Percentiles rank a stretch among this genome's conserved stretches.
Evolutionary conservation across 2,329 filamentous ascomycete genomes (phyloP).

Genomic region (Neocatenulostroma microsporum): DNA sequence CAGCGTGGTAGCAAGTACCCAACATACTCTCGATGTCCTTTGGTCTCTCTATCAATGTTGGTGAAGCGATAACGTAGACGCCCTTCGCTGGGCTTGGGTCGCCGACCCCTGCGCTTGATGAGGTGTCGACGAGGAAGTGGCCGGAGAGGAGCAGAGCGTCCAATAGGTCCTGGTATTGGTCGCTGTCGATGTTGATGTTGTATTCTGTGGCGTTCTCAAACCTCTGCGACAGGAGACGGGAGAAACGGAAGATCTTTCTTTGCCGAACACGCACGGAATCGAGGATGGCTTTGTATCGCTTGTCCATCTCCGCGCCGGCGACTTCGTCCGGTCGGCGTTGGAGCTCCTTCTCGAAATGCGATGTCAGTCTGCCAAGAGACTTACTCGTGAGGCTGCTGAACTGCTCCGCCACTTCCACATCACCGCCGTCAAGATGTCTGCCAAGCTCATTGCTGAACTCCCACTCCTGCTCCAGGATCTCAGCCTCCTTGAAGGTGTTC

Average conservation of each 20-base stretch:
- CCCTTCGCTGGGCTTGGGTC: conserved; percentile 39
- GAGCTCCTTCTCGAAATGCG: conserved; percentile 86
- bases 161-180: conserved; percentile 66
- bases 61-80: conserved; percentile 73
- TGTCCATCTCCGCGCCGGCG: conserved; percentile 76
- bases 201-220: conserved; percentile 98
- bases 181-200: conserved; percentile 66
- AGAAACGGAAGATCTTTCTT: conserved; percentile 93
- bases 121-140: conserved; percentile 76
- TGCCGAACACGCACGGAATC: conserved; percentile 95
- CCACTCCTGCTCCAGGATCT: conserved; percentile 96
- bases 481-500: conserved; percentile 98
- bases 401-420: conserved; percentile 95
- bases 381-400: conserved; percentile 92
- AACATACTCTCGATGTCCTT: conserved; percentile 81
- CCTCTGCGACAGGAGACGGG: conserved; percentile 77
- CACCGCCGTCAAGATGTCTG: conserved; percentile 80
- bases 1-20: conserved; percentile 66
- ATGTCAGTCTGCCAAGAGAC: conserved; percentile 76
- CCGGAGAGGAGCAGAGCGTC: conserved; percentile 72
- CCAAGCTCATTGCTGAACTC: conserved; percentile 93
- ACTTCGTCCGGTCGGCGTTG: conserved; percentile 77
- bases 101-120: conserved; percentile 48
- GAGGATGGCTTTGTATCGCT: conserved; percentile 88
- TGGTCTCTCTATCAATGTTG: conserved; percentile 63